Base-by-base conservation (phyloP, 2,329 filamentous ascomycete species). In the Beauveria australis region DNA sequence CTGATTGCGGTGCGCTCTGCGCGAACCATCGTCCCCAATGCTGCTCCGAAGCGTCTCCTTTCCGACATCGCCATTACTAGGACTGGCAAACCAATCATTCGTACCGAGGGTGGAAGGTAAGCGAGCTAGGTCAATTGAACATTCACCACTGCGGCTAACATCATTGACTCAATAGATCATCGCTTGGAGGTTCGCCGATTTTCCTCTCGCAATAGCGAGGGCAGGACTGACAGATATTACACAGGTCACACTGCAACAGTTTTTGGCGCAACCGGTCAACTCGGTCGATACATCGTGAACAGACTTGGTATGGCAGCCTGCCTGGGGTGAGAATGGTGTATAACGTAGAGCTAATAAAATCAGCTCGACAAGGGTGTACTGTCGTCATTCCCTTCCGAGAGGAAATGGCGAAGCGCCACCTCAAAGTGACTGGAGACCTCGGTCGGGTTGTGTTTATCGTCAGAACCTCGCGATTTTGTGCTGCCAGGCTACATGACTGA, bases 281-380 rank as follows among this genome's bases (percentile, higher is more conserved):
- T 99, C 60, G 94, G 94, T 72, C 87, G 94, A 73, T 99, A 99
- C 76, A 96, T 99, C 72, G 94, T 99, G 72, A 96, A 97, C 79
- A 85, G 91, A 74, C 83, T 99, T 72, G 92, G 92, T 82, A 73
- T 66, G 76, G 63, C 26, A 33, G 19, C 28, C 16, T 53, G 46
- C 5, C 59, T 14, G 9, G 28, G 30, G 48, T 33, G 30, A 40
- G 22, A 59, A 24, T 22, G 30, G 33, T 18, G 44, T n/a, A 56
- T 18, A 30, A 22, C 53, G 55, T 49, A 67, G 72, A 58, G 72
- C 61, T 61, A 47, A 62, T 57, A 6, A 59, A 19, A 47, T 41
- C 55, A 96, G 93, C 94, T 68, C 88, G 90, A 65, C 86, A 92
- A 78, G 94, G 94, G 87, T 96, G 91, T 76, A 96, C 89, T 44